Evolutionary conservation across 1,284 basidiomycete genomes (phyloP), one percentile per base, ranked within the genome.

Genomic region (Laetiporus sulphureus): DNA sequence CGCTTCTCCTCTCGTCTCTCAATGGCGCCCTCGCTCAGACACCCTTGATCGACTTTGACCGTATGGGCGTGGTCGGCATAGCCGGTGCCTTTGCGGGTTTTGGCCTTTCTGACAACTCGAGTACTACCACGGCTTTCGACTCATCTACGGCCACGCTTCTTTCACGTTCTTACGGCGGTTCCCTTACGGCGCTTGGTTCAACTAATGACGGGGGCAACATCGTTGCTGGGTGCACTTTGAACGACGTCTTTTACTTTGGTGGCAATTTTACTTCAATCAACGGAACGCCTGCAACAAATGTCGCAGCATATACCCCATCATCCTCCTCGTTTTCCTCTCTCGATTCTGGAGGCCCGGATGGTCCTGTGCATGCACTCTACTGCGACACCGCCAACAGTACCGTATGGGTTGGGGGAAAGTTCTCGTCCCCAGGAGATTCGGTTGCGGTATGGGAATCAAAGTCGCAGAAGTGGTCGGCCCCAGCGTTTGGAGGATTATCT

Each of bases 21-120:
- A 49, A 62, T 60, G 51, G 61, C 57, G 77, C 64, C 44, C 64
- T 68, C 47, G 80, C 84, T 11, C 65, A 76, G 38, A 64, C 87
- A 35, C 91, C 91, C 25, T 73, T 79, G 55, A 79, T 96, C 64
- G 91, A 96, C 66, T 95, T 90, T 62, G 72, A 84, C 57, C 83
- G 85, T 47, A 93, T 95, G 87, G 92, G 92, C 49, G 80, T 72
- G 43, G 91, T 96, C 44, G 91, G 81, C 42, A 71, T 96, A 33
- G 79, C 83, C 27, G 93, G 93, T 42, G 73, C 86, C 15, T 97
- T 96, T 60, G 75, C 84, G 21, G 91, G 91, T 34, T 69, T 97
- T 45, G 83, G 85, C 58, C 65, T 92, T 41, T 82, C 85, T 67
- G 69, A 77, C 56, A 76, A 79, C 56, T 63, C 72, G 13, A 57